Evolutionary conservation across 148 eudicot genomes (phyloP).

Genomic region (Rhododendron ovatum): DNA sequence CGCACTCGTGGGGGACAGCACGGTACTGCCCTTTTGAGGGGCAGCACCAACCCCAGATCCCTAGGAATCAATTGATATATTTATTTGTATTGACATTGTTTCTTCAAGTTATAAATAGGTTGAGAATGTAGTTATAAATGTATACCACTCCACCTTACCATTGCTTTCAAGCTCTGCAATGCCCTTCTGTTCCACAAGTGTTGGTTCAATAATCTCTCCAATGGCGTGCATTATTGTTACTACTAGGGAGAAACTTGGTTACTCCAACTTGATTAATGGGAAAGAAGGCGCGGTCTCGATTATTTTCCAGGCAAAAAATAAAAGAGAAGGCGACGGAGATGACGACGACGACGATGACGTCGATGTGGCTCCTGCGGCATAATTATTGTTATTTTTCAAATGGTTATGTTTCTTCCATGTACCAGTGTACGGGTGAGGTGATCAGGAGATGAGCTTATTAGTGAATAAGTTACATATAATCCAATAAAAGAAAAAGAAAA

Average conservation of each 20-base stretch:
- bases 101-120: neutral
- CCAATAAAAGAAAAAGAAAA: too few species aligned
- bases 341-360: neutral
- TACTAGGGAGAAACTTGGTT: neutral
- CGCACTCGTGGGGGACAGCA: too few species aligned
- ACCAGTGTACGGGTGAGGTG: neutral
- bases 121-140: neutral
- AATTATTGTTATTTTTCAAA: neutral
- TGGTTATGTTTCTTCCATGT: neutral
- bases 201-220: neutral
- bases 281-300: neutral
- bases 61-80: neutral
- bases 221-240: neutral
- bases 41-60: too few species aligned
- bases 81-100: too few species aligned
- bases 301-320: neutral
- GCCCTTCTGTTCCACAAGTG: neutral
- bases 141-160: neutral
- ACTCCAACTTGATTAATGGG: neutral
- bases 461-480: neutral
- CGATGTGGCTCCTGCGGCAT: neutral
- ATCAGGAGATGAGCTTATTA: neutral
- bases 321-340: neutral
- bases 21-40: too few species aligned
- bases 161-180: neutral